Evolutionary conservation across 2,329 filamentous ascomycete species (phyloP), one percentile per base, ranked within the genome.

Genomic region (Ascochyta koolunga): DNA sequence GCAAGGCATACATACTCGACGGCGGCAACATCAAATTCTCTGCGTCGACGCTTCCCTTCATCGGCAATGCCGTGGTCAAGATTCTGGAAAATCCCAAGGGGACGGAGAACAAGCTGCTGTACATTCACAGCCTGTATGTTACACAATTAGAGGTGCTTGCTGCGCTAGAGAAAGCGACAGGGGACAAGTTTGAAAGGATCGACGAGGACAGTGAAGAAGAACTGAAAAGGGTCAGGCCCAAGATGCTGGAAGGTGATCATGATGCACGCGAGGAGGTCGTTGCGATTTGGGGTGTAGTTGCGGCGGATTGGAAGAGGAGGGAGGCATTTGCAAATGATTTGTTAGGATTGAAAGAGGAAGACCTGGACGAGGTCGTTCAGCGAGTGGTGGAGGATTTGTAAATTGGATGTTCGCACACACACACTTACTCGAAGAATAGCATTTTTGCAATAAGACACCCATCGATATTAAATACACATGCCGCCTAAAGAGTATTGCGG

Each of bases 121-220:
- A 81, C 41, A 76, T 88, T 13, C 80, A 85, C 11, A 85, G 82
- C 4, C 82, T 86, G 59, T 79, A 80, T 22, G 78, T 82, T 0
- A 83, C 82, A 4, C 86, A 88, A 69, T 83, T 84, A 13, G 78
- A 88, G 63, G 71, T 89, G 1, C 67, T 88, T 3, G 70, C 69
- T n/a, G 70, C 79, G 2, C 69, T 85, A 13, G 83, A 89, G 68
- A 79, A 80, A 51, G 76, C 77, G 4, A 83, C 81, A 0, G 80
- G 79, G 1, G 67, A 74, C 7, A 80, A 79, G 53, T 87, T 81
- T 73, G 73, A 78, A 2, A 73, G 85, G 3, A 77, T 76, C 10
- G 67, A 69, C 4, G 69, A 75, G 29, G 76, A 71, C 9, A 75
- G 76, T 16, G 61, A 72, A 33, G 60, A 70, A 39, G 59, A 63